These are phyloP conservation scores for Diaporthe australafricana DNA, from an alignment of 2,329 filamentous ascomycete species.

Conservation along the genomic window DNA sequence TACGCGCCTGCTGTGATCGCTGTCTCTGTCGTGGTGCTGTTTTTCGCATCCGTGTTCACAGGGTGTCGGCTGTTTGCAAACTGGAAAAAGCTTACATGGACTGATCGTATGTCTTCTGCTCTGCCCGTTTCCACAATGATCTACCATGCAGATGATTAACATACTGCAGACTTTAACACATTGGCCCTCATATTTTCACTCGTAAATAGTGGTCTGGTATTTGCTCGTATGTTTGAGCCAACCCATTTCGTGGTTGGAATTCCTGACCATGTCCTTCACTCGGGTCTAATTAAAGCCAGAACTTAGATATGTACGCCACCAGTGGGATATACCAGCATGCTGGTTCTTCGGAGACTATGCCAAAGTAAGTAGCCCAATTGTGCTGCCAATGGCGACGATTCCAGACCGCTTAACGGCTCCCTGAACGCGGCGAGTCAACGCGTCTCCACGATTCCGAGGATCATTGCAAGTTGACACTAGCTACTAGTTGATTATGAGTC, in stretches of 20 bases:
- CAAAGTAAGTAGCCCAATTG: slow-evolving; percentile 20
- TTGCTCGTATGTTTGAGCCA: background rate
- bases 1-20: slow-evolving; percentile 2
- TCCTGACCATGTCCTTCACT: background rate
- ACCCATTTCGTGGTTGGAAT: background rate
- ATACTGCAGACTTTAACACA: background rate
- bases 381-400: background rate
- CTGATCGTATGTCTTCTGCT: background rate
- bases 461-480: background rate
- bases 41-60: background rate
- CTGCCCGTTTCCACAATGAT: too few species aligned
- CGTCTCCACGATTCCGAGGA: background rate
- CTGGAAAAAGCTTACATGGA: slow-evolving; percentile 19
- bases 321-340: slow-evolving; percentile 38
- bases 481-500: slow-evolving; percentile 28
- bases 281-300: background rate
- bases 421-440: background rate
- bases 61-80: slow-evolving; percentile 13
- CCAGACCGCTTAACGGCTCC: background rate
- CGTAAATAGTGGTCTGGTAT: background rate
- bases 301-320: slow-evolving; percentile 36
- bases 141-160: background rate
- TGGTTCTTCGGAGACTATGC: slow-evolving; percentile 36
- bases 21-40: slow-evolving; percentile 11
- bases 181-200: slow-evolving; percentile 8